Percentiles rank a stretch among this genome's conserved stretches.
These are phyloP conservation scores for Kalanchoe fedtschenkoi DNA, from an alignment of 164 flowering plant genomes.

Conservation along the genomic window DNA sequence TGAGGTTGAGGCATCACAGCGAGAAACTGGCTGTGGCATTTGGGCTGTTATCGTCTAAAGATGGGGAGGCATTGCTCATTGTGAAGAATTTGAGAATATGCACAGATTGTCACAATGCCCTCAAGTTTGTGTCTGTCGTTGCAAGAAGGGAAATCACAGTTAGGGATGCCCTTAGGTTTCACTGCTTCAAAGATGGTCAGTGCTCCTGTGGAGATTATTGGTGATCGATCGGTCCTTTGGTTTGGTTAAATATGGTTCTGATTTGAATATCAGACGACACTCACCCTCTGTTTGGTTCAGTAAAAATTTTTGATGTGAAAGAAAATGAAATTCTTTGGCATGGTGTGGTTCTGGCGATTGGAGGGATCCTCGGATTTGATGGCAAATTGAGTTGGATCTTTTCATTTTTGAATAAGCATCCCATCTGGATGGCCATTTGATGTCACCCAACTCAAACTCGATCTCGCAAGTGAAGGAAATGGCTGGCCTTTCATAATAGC, in stretches of 20 bases:
- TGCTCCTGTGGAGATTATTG: constrained; percentile 84
- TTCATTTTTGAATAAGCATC: constrained; percentile 90
- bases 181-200: constrained; percentile 58
- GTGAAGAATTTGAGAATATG: constrained; percentile 71
- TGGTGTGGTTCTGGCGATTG: no score
- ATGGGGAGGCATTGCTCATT: constrained; percentile 50
- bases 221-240: constrained; percentile 33
- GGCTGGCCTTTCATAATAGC: constrained; percentile 58
- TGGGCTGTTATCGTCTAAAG: constrained; percentile 51
- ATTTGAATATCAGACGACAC: no score
- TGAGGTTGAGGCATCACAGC: constrained; percentile 52
- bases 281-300: no score
- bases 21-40: constrained; percentile 82
- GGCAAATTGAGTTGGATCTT: no score
- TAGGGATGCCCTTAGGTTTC: constrained; percentile 68
- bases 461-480: constrained; percentile 63
- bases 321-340: no score
- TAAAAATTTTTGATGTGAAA: no score
- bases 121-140: constrained; percentile 54
- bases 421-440: constrained; percentile 91
- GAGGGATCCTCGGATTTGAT: no score
- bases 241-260: no score
- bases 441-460: constrained; percentile 56
- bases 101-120: constrained; percentile 77
- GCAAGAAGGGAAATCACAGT: constrained; percentile 59